Evolutionary conservation across 2,329 filamentous ascomycete genomes (phyloP), one percentile per base, ranked within the genome.

Genomic region (Grosmannia huntii): DNA sequence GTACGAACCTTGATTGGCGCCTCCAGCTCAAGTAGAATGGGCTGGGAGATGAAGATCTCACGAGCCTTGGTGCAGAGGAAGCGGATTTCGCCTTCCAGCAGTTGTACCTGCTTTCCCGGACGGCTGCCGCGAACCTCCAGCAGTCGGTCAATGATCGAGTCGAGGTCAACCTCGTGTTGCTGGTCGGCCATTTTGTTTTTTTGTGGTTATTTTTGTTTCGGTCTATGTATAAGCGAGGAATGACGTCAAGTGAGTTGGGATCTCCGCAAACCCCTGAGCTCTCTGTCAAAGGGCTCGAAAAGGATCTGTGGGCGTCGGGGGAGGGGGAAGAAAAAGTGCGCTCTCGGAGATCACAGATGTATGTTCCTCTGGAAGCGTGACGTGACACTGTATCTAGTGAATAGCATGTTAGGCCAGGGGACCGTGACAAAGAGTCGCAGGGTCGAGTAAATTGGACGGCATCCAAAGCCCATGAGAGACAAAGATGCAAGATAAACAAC

Each of bases 41-140:
- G 94, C 79, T 99, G 94, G 62, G 91, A 96, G 75, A 99, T 97
- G 80, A 99, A 97, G 69, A 99, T 97, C 79, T 99, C 94, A 65
- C 94, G 87, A 63, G 92, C 91, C 80, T 97, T 97, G 72, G 92
- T 96, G 83, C 94, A 99, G 65, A 99, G 84, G 75, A 85, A 96
- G 71, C 92, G 87, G 67, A 99, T 99, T 78, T 97, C 94, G 62
- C 89, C 85, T 75, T 99, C 94, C 65, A 96, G 80, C 66, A 99
- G 83, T 78, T 97, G 92, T 58, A 99, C 94, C 77, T 97, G 94
- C 80, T 99, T 99, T 68, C 94, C 94, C 60, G 94, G 94, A 70
- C 94, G 86, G 81, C 91, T 96, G 72, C 92, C 94, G 76, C 94
- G 87, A 71, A 97, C 94, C 78, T 99, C 94, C 71, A 97, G 82